phyloP scores from a whole-genome alignment of 202 grass and related monocot species.

The Panicum hallii region DNA sequence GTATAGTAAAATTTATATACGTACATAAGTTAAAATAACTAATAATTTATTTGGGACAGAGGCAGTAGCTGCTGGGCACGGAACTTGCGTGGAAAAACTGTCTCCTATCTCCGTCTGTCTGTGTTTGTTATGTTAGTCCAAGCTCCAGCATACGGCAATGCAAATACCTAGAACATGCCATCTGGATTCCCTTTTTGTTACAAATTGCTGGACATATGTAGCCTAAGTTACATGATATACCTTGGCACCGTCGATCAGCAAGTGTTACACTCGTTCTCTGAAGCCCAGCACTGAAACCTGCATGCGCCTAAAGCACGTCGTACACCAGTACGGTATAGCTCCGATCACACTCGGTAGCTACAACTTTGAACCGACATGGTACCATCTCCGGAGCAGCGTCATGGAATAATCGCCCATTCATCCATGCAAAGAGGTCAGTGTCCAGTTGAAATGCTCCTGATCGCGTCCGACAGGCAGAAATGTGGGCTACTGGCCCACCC shows the following conservation, averaged over 20 bases:
- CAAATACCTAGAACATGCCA: background rate
- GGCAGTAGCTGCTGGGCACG: no score
- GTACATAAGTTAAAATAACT: no score
- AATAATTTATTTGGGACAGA: no score
- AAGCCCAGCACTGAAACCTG: background rate
- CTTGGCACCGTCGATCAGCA: background rate
- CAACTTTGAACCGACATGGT: slow-evolving; percentile 1
- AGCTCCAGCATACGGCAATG: background rate
- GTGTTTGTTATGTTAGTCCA: background rate
- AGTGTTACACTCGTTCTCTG: background rate
- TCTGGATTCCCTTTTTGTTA: background rate
- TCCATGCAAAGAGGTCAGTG: background rate
- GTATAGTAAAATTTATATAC: no score
- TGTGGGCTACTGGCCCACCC: no score
- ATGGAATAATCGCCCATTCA: background rate
- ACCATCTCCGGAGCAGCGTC: background rate
- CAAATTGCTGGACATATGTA: background rate
- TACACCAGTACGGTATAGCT: background rate
- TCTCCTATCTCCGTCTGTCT: no score
- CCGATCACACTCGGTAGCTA: background rate
- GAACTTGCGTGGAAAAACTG: no score
- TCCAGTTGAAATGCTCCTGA: no score
- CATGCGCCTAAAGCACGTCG: background rate
- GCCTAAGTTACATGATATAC: background rate
- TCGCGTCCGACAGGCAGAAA: no score